Base-by-base conservation (phyloP, 73 alveolate species). In the Tetrahymena borealis region DNA sequence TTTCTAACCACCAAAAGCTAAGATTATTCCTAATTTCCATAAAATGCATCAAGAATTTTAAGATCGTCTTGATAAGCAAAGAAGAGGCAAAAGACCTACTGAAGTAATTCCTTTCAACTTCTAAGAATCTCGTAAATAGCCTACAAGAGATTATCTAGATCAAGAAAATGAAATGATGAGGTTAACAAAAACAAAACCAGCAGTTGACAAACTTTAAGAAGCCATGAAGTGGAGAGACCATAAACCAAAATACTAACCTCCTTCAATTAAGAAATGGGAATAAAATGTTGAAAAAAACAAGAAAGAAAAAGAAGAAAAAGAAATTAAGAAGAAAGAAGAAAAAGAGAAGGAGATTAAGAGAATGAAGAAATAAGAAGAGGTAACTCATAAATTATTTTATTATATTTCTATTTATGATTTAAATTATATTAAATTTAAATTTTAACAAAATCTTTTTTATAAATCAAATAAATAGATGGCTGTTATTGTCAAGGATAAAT, bases 1-100 rank as follows among this genome's bases (percentile, higher is more conserved):
- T 5, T 97, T 97, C 93, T 38, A 96, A 91, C 96, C 97, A n/a
- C 94, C 94, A 7, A 95, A 96, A 91, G 98, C 99, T 6, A 97
- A 98, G 93, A 95, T 96, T n/a, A 99, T 98, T 0, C 99, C 99
- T 39, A 98, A 98, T 85, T 98, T 98, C 96, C 93, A 94, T n/a
- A 41, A 94, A 38, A 96, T 98, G 33, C 99, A 98, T 90, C 96
- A 95, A 78, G 91, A 96, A 39, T 99, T 99, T 95, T 90, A 94
- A 90, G 94, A 96, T 39, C 92, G 96, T 78, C 95, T 99, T 60
- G 99, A 97, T 42, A 94, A 95, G 78, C 97, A 94, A 94, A 97
- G 96, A 91, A 78, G 96, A 79, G 93, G 98, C 12, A 96, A 94
- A 91, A 93, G 97, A 36, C 96, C 98, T 3, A 98, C 99, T 78